A percentile compares a stretch with the other conserved stretches of the same genome.
These are phyloP conservation scores for Claviceps arundinis DNA, from an alignment of 2,329 filamentous ascomycete species.

Conservation along the genomic window DNA sequence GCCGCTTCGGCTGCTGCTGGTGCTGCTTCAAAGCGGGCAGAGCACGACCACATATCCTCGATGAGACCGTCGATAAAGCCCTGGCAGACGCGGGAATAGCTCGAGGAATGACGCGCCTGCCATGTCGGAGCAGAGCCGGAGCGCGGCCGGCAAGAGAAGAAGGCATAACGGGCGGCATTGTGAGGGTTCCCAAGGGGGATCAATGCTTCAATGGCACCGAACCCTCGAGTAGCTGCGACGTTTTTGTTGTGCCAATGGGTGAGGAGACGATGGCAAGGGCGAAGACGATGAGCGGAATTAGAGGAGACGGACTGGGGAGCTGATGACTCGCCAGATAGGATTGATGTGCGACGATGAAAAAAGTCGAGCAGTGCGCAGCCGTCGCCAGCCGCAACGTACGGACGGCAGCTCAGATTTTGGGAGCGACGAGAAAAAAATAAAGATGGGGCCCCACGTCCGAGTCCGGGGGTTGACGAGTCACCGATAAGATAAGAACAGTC, in stretches of 20 bases:
- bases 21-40: conserved; percentile 18
- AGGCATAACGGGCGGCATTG: conserved; percentile 26
- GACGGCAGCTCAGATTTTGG: conserved; percentile 3
- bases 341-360: conserved; percentile 6
- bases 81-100: conserved; percentile 29
- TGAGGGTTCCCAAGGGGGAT: conserved; percentile 16
- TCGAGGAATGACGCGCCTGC: conserved; percentile 32
- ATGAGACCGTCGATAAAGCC: conserved; percentile 27
- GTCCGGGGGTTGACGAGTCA: conserved; percentile 6
- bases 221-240: conserved; percentile 22
- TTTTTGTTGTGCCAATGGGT: conserved; percentile 18
- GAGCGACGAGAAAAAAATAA: conserved; percentile 14
- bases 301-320: conserved; percentile 8
- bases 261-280: conserved; percentile 7
- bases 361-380: not conserved
- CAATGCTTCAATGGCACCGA: conserved; percentile 23
- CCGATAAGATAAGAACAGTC: conserved; percentile 7
- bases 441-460: conserved; percentile 5
- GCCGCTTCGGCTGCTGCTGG: conserved; percentile 24
- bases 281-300: not conserved
- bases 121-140: conserved; percentile 43
- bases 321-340: conserved; percentile 12
- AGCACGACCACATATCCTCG: conserved; percentile 19
- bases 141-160: conserved; percentile 40
- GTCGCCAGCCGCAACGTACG: not conserved